Evolutionary conservation across 306 rosid species (phyloP).

Genomic region (Albizia julibrissin): DNA sequence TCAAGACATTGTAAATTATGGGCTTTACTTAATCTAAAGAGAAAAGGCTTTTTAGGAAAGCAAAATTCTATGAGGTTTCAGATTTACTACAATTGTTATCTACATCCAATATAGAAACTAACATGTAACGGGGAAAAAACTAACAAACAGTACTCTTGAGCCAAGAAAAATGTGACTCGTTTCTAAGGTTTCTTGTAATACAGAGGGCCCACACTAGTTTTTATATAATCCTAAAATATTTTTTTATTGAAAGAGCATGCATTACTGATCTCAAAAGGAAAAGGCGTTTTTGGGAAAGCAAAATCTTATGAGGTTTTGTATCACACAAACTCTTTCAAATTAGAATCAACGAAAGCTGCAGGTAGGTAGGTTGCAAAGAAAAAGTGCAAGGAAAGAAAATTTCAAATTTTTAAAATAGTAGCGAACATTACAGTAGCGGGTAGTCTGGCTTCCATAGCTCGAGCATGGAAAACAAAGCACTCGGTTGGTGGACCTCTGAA

Average conservation of each 20-base stretch:
- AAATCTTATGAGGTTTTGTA: neutral
- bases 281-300: neutral
- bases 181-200: neutral
- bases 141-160: neutral
- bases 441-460: constrained; percentile 73
- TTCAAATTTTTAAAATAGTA: constrained; percentile 11
- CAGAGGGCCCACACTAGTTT: neutral
- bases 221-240: neutral
- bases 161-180: neutral
- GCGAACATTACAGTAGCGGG: constrained; percentile 54
- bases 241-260: neutral
- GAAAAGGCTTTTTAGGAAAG: neutral
- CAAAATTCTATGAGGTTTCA: neutral
- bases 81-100: neutral
- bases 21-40: neutral
- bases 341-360: neutral
- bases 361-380: constrained; percentile 9
- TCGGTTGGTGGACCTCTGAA: constrained; percentile 96
- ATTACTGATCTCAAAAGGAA: neutral
- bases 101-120: neutral
- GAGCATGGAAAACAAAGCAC: constrained; percentile 90
- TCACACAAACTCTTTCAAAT: neutral
- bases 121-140: neutral
- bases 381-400: neutral
- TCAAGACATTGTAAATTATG: neutral